Evolutionary conservation across 192 early-diverging fungal genomes (phyloP).

Genomic region (Dispira simplex): DNA sequence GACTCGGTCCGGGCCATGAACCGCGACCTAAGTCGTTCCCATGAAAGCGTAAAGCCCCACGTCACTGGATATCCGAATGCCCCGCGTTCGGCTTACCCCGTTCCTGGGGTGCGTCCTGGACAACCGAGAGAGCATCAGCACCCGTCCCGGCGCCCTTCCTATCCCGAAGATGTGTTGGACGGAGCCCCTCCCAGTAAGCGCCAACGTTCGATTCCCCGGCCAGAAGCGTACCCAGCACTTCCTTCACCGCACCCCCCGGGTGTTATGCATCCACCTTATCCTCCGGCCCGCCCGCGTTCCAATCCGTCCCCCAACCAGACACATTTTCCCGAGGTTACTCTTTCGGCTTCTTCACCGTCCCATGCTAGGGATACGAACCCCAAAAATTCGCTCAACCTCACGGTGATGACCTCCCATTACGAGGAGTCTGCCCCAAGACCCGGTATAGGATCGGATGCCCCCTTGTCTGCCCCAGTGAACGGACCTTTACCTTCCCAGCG

Average conservation of each 20-base stretch:
- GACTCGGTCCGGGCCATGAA: neutral
- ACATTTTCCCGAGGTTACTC: neutral
- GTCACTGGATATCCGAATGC: neutral
- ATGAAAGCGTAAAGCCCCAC: neutral
- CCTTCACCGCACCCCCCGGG: neutral
- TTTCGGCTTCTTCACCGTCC: neutral
- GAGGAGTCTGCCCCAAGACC: neutral
- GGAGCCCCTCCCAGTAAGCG: constrained; percentile 2
- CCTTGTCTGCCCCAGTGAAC: neutral
- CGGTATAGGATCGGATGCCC: neutral
- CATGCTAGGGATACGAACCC: neutral
- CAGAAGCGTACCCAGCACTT: constrained; percentile 1
- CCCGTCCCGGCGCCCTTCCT: neutral
- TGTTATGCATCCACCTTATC: too few relatives aligned
- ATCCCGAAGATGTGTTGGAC: neutral
- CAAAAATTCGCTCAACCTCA: constrained; percentile 2
- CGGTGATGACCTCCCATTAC: constrained; percentile 5
- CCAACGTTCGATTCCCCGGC: neutral
- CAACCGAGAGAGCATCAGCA: neutral
- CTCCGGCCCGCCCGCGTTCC: neutral
- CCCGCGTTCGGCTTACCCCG: neutral
- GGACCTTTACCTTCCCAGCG: neutral
- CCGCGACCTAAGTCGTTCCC: constrained; percentile 5
- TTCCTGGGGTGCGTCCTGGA: neutral
- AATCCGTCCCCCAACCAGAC: neutral